Base-by-base conservation (phyloP, 2,329 filamentous ascomycete species). In the Colletotrichum gigasporum region DNA sequence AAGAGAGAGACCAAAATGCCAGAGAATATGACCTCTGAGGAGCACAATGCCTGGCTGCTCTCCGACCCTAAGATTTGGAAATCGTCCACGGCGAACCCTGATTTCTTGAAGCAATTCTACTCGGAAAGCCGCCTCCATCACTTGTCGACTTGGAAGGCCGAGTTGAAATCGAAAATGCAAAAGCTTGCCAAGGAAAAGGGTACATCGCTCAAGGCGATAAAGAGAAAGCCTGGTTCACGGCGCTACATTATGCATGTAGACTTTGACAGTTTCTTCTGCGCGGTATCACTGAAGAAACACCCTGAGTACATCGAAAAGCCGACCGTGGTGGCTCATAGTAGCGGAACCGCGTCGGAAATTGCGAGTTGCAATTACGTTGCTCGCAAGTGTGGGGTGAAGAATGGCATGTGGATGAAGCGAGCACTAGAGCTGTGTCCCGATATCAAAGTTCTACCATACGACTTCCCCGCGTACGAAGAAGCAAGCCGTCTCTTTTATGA, bases 401-500 rank as follows among this genome's bases (percentile, higher is more conserved):
- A 99, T 70, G 96, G 96, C 35, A 99, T 98, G 96, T 99, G 96
- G 96, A 98, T 99, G 95, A 96, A 95, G 74, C 85, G 86, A 32
- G 96, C 96, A 0, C 83, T 91, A 63, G 90, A 96, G 69, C 76
- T 96, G 16, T 99, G 94, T 72, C 90, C 95, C 0, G 88, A 93
- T 20, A 82, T 99, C 16, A 94, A 96, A 69, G 90, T 98, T 2
- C 75, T 99, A n/a, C 92, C 94, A 0, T 99, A 99, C 71, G 94
- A 99, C 72, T 99, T 98, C 73, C 90, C 92, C 2, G 95, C 90
- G 0, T 99, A 99, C 70, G 96, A 99, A 80, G 91, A 94, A 64
- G 93, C 94, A 1, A 99, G 96, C 72, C 86, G 87, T 59, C 84
- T 88, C 3, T 99, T 99, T 70, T 99, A 99, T 71, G 89, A 93